Percentiles rank a stretch among this genome's conserved stretches.
These are phyloP conservation scores for Beauveria scarabaeidicola DNA, from an alignment of 2,329 filamentous ascomycete genomes.

Conservation along the genomic window DNA sequence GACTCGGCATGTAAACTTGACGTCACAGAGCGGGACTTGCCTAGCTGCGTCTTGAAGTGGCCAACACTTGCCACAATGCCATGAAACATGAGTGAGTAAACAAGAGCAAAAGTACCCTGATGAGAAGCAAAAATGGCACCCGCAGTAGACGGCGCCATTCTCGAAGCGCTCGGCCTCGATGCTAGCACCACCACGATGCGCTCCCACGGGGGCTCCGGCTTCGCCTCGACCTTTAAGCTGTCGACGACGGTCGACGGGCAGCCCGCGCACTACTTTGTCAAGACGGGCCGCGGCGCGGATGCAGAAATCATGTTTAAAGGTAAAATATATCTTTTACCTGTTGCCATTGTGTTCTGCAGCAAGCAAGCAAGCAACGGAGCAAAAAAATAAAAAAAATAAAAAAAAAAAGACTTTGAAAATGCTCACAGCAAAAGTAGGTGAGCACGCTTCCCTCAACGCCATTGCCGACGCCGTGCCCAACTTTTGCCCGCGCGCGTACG, in stretches of 20 bases:
- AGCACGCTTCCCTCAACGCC: constrained; percentile 76
- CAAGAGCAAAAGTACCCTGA: too few relatives aligned
- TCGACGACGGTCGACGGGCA: constrained; percentile 37
- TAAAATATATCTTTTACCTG: constrained; percentile 19
- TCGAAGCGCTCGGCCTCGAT: constrained; percentile 52
- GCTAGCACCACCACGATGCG: constrained; percentile 44
- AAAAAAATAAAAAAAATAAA: too few relatives aligned
- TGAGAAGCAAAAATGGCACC: constrained; percentile 26
- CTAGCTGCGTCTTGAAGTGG: neutral
- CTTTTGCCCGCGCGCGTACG: constrained; percentile 68
- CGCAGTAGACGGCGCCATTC: constrained; percentile 54
- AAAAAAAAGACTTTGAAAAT: too few relatives aligned
- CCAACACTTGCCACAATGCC: too few relatives aligned
- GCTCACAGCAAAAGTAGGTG: constrained; percentile 44
- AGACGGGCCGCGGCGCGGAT: constrained; percentile 53
- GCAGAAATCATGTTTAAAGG: constrained; percentile 64
- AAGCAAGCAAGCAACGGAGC: too few relatives aligned
- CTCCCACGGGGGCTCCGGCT: constrained; percentile 58
- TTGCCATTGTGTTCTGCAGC: too few relatives aligned
- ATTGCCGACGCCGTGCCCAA: constrained; percentile 63
- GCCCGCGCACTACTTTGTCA: constrained; percentile 58
- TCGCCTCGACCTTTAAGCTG: constrained; percentile 57
- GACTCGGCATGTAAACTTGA: neutral
- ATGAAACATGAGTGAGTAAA: too few relatives aligned
- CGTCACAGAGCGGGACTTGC: neutral